Conservation (phyloP, 164 flowering plant species). For the Warburgia ugandensis region DNA sequence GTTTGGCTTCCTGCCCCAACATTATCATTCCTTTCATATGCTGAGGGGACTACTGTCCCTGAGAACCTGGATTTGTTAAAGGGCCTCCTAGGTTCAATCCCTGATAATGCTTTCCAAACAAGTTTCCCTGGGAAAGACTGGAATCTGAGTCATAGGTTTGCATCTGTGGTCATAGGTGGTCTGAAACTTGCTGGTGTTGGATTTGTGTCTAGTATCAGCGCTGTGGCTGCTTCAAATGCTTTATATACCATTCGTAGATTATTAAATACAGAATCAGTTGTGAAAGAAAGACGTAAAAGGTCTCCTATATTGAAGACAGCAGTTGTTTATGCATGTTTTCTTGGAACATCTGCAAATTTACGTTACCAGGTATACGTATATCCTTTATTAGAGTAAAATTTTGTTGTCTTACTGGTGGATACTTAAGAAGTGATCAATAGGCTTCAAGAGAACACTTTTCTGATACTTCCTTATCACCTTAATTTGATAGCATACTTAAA, state of each 20-base stretch:
- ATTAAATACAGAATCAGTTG: slow-evolving; percentile 43
- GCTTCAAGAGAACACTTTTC: too few species aligned
- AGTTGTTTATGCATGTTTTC: slow-evolving; percentile 59
- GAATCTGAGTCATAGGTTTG: slow-evolving; percentile 66
- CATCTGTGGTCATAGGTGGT: slow-evolving; percentile 84
- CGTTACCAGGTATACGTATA: slow-evolving; percentile 70
- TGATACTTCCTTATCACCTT: background rate
- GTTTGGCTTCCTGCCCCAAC: slow-evolving; percentile 99
- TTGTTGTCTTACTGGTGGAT: background rate
- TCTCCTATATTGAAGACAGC: slow-evolving; percentile 90
- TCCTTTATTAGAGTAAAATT: background rate
- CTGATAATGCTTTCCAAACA: slow-evolving; percentile 97
- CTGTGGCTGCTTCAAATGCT: slow-evolving; percentile 74
- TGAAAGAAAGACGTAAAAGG: slow-evolving; percentile 38
- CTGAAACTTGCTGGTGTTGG: slow-evolving; percentile 83
- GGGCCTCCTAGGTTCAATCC: slow-evolving; percentile 85
- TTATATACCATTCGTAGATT: slow-evolving; percentile 43
- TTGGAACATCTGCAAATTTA: slow-evolving; percentile 90
- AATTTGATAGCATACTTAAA: background rate
- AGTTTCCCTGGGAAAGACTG: slow-evolving; percentile 75
- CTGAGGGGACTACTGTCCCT: slow-evolving; percentile 36
- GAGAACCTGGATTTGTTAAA: slow-evolving; percentile 48
- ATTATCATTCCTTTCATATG: slow-evolving; percentile 70
- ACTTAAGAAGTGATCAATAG: too few species aligned
- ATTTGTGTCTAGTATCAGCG: slow-evolving; percentile 77